phyloP scores from a whole-genome alignment of 495 filamentous ascomycete genomes.

The Annulohypoxylon bovei region DNA sequence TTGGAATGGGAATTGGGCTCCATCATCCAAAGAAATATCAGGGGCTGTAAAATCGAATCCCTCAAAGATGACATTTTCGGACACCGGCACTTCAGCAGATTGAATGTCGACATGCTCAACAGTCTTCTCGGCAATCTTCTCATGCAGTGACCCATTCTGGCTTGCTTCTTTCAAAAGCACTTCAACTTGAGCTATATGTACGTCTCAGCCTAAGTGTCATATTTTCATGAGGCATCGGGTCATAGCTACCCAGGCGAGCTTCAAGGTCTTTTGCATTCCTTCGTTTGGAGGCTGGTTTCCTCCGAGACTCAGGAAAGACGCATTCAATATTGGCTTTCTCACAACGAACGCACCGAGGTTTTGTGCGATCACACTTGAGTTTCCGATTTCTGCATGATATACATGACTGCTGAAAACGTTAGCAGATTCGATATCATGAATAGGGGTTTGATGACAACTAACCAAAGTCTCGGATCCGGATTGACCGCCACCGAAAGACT shows the following conservation, averaged over 20 bases:
- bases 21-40: conserved; percentile 20
- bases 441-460: conserved; percentile 1
- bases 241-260: conserved; percentile 73
- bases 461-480: conserved; percentile 41
- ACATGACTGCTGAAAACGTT: conserved; percentile 39
- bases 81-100: conserved; percentile 12
- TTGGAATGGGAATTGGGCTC: conserved; percentile 24
- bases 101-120: conserved; percentile 5
- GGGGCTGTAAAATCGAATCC: conserved; percentile 36
- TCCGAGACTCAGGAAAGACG: conserved; percentile 82
- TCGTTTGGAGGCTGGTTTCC: conserved; percentile 89
- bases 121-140: conserved; percentile 2
- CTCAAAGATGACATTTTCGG: conserved; percentile 35
- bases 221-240: background rate
- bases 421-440: conserved; percentile 15
- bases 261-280: conserved; percentile 88
- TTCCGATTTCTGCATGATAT: conserved; percentile 67
- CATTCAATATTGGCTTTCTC: conserved; percentile 75
- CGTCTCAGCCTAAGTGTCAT: conserved; percentile 9
- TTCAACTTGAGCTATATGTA: conserved; percentile 57
- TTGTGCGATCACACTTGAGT: conserved; percentile 71
- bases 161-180: conserved; percentile 52
- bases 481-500: conserved; percentile 12
- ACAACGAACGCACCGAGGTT: conserved; percentile 80
- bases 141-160: conserved; percentile 15